These are phyloP conservation scores for Avena sativa DNA, from an alignment of 176 grass and related monocot species.

Conservation along the genomic window DNA sequence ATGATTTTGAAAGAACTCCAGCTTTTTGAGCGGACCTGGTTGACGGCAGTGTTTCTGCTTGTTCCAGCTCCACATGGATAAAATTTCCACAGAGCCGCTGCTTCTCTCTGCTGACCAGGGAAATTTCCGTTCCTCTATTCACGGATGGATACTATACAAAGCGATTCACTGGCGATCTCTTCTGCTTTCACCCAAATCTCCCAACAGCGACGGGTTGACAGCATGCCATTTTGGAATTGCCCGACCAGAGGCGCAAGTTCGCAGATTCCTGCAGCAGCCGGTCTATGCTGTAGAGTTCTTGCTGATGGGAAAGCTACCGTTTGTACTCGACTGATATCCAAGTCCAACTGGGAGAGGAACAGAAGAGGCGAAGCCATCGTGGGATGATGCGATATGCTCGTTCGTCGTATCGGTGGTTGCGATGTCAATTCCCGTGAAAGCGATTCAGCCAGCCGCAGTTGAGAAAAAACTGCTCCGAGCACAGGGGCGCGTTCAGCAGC, in stretches of 20 bases:
- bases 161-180: constrained; percentile 25
- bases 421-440: background rate
- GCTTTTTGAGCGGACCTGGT: background rate
- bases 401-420: background rate
- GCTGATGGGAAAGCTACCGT: constrained; percentile 13
- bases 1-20: background rate
- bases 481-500: no score
- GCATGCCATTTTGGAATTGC: background rate
- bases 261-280: background rate
- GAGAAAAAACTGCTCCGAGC: background rate
- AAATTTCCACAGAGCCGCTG: background rate
- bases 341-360: constrained; percentile 5
- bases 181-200: constrained; percentile 1
- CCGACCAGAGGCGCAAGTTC: background rate
- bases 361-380: background rate
- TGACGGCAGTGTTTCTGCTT: background rate
- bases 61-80: background rate
- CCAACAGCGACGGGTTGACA: constrained; percentile 7
- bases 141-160: background rate
- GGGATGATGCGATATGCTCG: no score
- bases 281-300: background rate
- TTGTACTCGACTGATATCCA: background rate
- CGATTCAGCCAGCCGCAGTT: background rate
- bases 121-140: background rate
- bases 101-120: background rate